Percentiles rank a stretch among this genome's conserved stretches.
Evolutionary conservation across 2,329 filamentous ascomycete genomes (phyloP).

Genomic region (Magnaporthiopsis rhizophila): DNA sequence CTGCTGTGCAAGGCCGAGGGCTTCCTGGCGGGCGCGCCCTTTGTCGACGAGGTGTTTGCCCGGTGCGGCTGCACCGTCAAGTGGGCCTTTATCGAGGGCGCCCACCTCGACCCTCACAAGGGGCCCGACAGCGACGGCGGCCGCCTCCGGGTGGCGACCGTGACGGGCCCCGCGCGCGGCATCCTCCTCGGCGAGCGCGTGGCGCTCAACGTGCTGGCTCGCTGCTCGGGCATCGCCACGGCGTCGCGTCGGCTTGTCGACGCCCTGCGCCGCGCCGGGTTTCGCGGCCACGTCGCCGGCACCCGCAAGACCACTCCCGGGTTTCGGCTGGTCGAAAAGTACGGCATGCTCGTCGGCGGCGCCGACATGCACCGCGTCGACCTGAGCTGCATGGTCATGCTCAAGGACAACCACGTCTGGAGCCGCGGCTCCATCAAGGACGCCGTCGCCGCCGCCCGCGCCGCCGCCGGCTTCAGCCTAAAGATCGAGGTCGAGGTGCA

Average conservation of each 20-base stretch:
- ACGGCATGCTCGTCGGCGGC: constrained; percentile 91
- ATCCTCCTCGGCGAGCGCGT: constrained; percentile 89
- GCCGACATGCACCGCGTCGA: constrained; percentile 90
- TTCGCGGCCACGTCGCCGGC: constrained; percentile 77
- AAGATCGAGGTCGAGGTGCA: constrained; percentile 97
- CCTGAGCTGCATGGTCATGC: constrained; percentile 90
- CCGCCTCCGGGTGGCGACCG: constrained; percentile 61
- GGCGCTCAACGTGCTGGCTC: constrained; percentile 79
- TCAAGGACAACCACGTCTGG: constrained; percentile 99
- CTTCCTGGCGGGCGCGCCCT: constrained; percentile 83
- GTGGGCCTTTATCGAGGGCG: constrained; percentile 78
- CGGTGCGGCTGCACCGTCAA: constrained; percentile 87
- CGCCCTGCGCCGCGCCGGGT: constrained; percentile 58
- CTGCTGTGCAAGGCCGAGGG: constrained; percentile 66
- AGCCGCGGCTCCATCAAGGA: constrained; percentile 78
- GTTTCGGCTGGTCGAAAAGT: constrained; percentile 93
- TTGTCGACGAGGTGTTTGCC: constrained; percentile 87
- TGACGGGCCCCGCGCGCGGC: constrained; percentile 70
- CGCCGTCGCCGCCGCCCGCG: constrained; percentile 76
- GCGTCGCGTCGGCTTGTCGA: constrained; percentile 48
- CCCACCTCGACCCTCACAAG: constrained; percentile 37
- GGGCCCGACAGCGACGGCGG: constrained; percentile 31
- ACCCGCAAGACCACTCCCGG: constrained; percentile 96
- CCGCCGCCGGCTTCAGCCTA: constrained; percentile 78
- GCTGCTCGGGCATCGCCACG: constrained; percentile 86